phyloP scores from a whole-genome alignment of 1,139 yeast species.

The Geotrichum citri-aurantii region DNA sequence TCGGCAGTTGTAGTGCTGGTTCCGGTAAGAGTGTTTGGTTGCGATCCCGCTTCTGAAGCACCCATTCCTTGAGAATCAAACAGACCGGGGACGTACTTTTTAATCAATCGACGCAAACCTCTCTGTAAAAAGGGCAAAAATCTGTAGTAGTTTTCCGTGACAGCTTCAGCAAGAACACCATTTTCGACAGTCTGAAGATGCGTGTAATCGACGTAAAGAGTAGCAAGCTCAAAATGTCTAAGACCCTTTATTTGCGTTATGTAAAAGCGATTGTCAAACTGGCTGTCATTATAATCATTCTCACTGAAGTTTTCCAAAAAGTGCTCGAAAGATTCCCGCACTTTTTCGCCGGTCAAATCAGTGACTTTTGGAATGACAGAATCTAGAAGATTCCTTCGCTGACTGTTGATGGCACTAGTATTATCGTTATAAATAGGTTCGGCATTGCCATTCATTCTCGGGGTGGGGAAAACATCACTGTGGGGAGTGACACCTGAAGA shows the following conservation, averaged over 20 bases:
- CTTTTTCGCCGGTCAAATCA: constrained; percentile 91
- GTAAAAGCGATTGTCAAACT: constrained; percentile 52
- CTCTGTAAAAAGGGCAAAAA: constrained; percentile 77
- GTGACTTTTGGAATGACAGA: constrained; percentile 67
- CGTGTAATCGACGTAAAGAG: constrained; percentile 79
- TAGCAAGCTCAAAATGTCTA: constrained; percentile 67
- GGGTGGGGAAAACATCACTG: constrained; percentile 14
- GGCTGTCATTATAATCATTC: constrained; percentile 28
- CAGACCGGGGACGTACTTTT: constrained; percentile 69
- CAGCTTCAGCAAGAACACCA: constrained; percentile 86
- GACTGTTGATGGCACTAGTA: constrained; percentile 3
- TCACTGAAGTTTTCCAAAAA: constrained; percentile 66
- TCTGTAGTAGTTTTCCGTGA: constrained; percentile 85
- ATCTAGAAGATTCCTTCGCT: constrained; percentile 16
- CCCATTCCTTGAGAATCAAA: constrained; percentile 40
- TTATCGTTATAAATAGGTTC: constrained; percentile 5
- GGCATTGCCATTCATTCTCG: neutral
- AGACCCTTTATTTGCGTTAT: constrained; percentile 76
- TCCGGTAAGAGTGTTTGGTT: constrained; percentile 24
- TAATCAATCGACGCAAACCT: constrained; percentile 69
- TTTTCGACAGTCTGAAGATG: constrained; percentile 72
- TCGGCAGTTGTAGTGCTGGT: constrained; percentile 33
- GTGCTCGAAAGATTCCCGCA: constrained; percentile 81
- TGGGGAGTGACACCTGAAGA: constrained; percentile 13
- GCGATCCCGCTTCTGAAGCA: constrained; percentile 23